Percentiles rank a stretch among this genome's conserved stretches.
These are phyloP conservation scores for Cytospora mali DNA, from an alignment of 2,329 filamentous ascomycete genomes.

Conservation along the genomic window DNA sequence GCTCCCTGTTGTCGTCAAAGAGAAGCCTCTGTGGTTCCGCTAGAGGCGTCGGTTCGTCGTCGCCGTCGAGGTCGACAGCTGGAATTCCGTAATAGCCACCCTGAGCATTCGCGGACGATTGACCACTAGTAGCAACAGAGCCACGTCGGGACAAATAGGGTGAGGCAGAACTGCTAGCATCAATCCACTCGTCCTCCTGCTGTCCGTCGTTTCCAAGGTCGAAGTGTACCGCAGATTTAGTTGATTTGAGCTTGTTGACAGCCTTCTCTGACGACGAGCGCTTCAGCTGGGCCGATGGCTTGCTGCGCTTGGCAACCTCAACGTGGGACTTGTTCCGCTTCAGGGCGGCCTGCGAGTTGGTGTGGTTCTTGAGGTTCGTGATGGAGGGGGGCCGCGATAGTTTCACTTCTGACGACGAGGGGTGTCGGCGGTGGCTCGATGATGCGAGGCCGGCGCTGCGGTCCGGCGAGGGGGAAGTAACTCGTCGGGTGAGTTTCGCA, in stretches of 20 bases:
- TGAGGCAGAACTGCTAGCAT: conserved; percentile 65
- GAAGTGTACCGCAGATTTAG: conserved; percentile 62
- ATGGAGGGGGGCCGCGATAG: conserved; percentile 49
- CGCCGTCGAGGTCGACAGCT: conserved; percentile 8
- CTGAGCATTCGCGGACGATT: conserved; percentile 47
- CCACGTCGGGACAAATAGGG: conserved; percentile 57
- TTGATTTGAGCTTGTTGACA: conserved; percentile 47
- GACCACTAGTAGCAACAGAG: conserved; percentile 53
- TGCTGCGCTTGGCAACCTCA: conserved; percentile 56
- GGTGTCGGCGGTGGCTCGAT: conserved; percentile 49
- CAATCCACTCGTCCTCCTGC: conserved; percentile 66
- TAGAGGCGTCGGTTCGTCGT: conserved; percentile 28
- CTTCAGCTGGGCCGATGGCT: conserved; percentile 56
- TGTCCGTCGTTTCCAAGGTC: conserved; percentile 58
- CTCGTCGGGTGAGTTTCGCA: conserved; percentile 47
- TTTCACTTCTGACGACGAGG: conserved; percentile 48
- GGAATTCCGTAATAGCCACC: conserved; percentile 34
- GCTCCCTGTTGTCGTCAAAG: conserved; percentile 48
- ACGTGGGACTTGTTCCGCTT: conserved; percentile 64
- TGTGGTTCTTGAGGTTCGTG: conserved; percentile 53
- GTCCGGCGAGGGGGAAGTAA: conserved; percentile 48
- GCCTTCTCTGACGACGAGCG: conserved; percentile 54
- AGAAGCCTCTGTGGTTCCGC: conserved; percentile 30
- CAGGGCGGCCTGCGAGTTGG: conserved; percentile 53
- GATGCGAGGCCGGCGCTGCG: conserved; percentile 35